phyloP scores from a whole-genome alignment of 192 early-diverging fungal genomes.

The Spinellus fusiger region DNA sequence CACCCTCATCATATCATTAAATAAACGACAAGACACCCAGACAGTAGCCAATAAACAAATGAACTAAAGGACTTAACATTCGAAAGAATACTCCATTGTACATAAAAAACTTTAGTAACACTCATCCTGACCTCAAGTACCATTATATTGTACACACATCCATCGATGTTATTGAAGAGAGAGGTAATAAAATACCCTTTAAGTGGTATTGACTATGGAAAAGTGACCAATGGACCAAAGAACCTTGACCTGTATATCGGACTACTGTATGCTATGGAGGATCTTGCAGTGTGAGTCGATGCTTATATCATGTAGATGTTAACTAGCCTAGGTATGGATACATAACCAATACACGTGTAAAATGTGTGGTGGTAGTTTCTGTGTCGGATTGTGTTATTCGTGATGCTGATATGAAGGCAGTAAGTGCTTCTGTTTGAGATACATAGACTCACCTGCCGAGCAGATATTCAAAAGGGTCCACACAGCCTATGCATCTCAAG shows the following conservation, averaged over 20 bases:
- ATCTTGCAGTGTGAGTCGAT: conserved; percentile 69
- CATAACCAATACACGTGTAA: conserved; percentile 81
- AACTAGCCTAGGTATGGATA: conserved; percentile 69
- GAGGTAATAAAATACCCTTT: conserved; percentile 39
- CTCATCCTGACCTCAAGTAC: conserved; percentile 78
- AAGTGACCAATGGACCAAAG: conserved; percentile 55
- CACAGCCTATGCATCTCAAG: conserved; percentile 70
- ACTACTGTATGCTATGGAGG: conserved; percentile 82
- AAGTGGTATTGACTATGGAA: not conserved
- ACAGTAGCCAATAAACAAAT: too few species aligned
- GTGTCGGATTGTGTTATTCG: conserved; percentile 71
- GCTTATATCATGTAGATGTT: not conserved
- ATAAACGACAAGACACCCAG: too few species aligned
- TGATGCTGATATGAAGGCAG: conserved; percentile 75
- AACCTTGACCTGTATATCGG: conserved; percentile 81
- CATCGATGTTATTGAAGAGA: conserved; percentile 85
- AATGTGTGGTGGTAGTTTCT: conserved; percentile 61
- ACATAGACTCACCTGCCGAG: not conserved
- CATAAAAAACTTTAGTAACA: conserved; percentile 69
- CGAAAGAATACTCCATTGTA: conserved; percentile 81
- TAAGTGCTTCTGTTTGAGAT: conserved; percentile 28
- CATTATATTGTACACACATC: conserved; percentile 91
- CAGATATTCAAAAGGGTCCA: conserved; percentile 81
- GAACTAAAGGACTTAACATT: not conserved
- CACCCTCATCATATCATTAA: too few species aligned